These are phyloP conservation scores for Diplosphaera chodatii DNA, from an alignment of 139 green algal genomes.

Conservation along the genomic window DNA sequence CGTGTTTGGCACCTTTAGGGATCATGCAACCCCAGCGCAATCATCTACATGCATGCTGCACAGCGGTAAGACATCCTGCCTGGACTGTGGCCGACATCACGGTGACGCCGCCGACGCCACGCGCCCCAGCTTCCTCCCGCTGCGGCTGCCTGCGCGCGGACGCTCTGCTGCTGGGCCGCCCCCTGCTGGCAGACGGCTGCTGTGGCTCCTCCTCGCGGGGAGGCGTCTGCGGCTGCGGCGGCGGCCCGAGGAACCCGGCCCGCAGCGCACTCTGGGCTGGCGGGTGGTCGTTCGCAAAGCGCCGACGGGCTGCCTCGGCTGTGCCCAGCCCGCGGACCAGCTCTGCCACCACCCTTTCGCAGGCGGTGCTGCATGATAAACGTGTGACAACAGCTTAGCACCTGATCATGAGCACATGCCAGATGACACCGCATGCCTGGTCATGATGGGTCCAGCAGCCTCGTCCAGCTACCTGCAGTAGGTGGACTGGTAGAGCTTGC, in stretches of 20 bases:
- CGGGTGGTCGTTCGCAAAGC: background rate
- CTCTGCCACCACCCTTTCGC: background rate
- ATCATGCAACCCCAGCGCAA: no score
- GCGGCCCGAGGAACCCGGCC: background rate
- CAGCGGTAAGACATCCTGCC: no score
- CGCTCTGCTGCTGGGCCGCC: no score
- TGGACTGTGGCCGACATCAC: background rate
- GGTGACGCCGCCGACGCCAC: background rate
- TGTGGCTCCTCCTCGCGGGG: background rate
- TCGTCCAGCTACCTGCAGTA: slow-evolving; percentile 2
- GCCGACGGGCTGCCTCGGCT: background rate
- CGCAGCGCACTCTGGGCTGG: background rate
- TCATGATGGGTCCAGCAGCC: no score
- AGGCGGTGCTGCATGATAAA: slow-evolving; percentile 1
- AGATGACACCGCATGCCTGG: no score
- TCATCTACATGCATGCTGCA: no score
- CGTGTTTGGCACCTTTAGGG: no score
- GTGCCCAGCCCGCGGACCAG: background rate
- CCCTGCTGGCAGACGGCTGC: background rate
- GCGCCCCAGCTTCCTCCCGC: no score
- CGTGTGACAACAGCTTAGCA: no score
- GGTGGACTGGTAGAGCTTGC: background rate
- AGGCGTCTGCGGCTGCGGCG: background rate
- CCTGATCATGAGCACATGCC: no score
- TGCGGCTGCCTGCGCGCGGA: background rate